Evolutionary conservation across 2,329 filamentous ascomycete species (phyloP), one percentile per base, ranked within the genome.

Genomic region (Rhytidhysteron rufulum): DNA sequence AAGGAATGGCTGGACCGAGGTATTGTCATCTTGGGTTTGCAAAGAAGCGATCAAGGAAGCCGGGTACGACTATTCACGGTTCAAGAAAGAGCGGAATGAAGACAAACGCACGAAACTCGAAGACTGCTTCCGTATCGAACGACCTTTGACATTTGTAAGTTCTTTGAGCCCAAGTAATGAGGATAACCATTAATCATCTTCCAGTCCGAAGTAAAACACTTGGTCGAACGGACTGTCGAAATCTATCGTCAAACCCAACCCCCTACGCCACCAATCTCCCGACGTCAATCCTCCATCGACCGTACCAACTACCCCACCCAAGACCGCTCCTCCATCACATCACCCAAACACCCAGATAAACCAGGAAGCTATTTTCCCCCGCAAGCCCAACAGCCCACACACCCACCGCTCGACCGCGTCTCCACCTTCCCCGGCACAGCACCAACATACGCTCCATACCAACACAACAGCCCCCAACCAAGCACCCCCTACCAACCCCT

Each of bases 181-280:
- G 20, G 6, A n/a, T 7, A 5, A 2, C 15, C 27, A 17, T 21
- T 32, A 4, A 16, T 17, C 25, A 20, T 34, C 24, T 17, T 19
- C 6, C 32, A 48, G 45, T 5, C 54, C 7, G 53, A 65, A 48
- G 48, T 67, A 20, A 55, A 62, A 29, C 45, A 41, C 4, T 60
- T 67, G 7, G 63, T 67, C 3, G 63, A 67, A 44, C 55, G 62
- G n/a, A 66, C 63, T 2, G 61, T 65, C 4, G 58, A 65, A 17
- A 51, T 66, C 4, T 65, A 60, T 27, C 56, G 62, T 9, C 50
- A 56, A 31, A 57, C 39, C 19, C 47, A 46, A 25, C 40, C 43
- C 5, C 42, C 49, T 2, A 36, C 53, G 3, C 48, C 49, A 9
- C 44, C 50, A 32, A 45, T 30, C 52, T 25, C 43, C 37, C 44